Evolutionary conservation across 306 rosid species (phyloP).

Genomic region (Prunus padus): DNA sequence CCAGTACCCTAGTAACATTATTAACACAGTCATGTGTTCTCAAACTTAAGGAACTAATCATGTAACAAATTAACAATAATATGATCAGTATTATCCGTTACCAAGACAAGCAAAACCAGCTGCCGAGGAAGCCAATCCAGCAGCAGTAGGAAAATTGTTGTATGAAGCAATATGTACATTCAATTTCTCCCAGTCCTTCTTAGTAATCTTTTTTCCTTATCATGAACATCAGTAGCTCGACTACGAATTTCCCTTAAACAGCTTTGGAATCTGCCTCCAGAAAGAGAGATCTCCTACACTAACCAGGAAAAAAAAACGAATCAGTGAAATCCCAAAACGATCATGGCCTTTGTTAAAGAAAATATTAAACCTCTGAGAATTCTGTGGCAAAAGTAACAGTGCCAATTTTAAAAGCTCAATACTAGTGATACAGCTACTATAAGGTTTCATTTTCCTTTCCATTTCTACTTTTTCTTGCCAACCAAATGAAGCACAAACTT

Average conservation of each 20-base stretch:
- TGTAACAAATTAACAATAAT: not conserved
- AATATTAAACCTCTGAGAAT: not conserved
- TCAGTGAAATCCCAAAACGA: conserved; percentile 30
- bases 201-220: conserved; percentile 61
- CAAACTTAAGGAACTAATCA: not conserved
- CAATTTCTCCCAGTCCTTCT: conserved; percentile 79
- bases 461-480: not conserved
- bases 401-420: not conserved
- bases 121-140: conserved; percentile 97
- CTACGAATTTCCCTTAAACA: conserved; percentile 88
- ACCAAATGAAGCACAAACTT: not conserved
- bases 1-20: not conserved
- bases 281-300: conserved; percentile 90
- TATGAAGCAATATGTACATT: conserved; percentile 82
- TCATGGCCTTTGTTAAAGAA: too few species aligned
- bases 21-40: not conserved
- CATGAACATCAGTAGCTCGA: conserved; percentile 80
- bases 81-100: conserved; percentile 28
- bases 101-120: conserved; percentile 98
- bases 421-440: not conserved
- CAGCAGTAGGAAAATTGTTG: conserved; percentile 98
- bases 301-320: conserved; percentile 51
- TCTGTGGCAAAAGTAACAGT: not conserved
- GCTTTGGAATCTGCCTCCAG: conserved; percentile 86
- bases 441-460: not conserved